Evolutionary conservation across 1,284 basidiomycete genomes (phyloP).

Genomic region (Puccinia hordei): DNA sequence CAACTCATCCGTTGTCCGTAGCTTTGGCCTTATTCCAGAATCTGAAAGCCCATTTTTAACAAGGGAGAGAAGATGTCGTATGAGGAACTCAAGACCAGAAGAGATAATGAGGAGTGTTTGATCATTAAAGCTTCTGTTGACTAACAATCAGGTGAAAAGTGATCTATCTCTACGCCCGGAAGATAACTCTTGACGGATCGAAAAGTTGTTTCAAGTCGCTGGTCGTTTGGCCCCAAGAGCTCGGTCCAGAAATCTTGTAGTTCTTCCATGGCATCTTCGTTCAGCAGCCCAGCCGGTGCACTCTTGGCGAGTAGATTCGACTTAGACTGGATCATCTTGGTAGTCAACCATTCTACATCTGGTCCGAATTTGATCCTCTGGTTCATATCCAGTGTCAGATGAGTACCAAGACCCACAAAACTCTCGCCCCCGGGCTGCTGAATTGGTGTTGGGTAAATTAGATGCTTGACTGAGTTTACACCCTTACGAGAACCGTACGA

Average conservation of each 20-base stretch:
- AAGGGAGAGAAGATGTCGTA: constrained; percentile 2
- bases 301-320: too few relatives aligned
- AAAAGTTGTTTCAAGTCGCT: constrained; percentile 33
- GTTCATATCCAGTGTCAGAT: constrained; percentile 79
- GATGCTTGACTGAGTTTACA: constrained; percentile 66
- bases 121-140: not conserved
- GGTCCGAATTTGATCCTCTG: constrained; percentile 90
- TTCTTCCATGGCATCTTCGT: constrained; percentile 12
- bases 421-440: not conserved
- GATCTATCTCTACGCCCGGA: constrained; percentile 25
- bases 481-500: constrained; percentile 68
- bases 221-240: constrained; percentile 31
- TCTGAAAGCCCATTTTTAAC: constrained; percentile 7
- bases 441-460: constrained; percentile 83
- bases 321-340: not conserved
- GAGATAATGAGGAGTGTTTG: not conserved
- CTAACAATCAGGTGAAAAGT: constrained; percentile 45
- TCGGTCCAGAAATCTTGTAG: constrained; percentile 38
- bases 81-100: not conserved
- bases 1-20: not conserved
- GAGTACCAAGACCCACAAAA: constrained; percentile 76
- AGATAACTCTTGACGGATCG: constrained; percentile 37
- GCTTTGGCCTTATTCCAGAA: constrained; percentile 43
- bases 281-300: too few relatives aligned
- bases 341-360: constrained; percentile 81